phyloP scores from a whole-genome alignment of 1,139 yeast genomes.

The Saccharomycopsis crataegensis region DNA sequence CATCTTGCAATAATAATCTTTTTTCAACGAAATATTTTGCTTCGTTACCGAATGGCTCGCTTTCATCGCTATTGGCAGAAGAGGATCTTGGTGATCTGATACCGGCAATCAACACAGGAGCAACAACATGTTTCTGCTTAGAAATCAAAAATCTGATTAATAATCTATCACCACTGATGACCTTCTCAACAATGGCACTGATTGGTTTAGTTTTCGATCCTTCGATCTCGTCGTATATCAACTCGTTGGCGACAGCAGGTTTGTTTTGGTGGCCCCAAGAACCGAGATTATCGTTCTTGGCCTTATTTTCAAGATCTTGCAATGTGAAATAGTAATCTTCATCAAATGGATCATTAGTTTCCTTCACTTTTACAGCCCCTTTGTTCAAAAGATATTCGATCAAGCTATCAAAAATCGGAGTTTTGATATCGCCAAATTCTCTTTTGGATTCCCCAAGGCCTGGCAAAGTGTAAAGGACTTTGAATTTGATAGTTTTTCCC shows the following conservation, averaged over 20 bases:
- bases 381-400: slow-evolving; percentile 47
- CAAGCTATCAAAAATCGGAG: slow-evolving; percentile 59
- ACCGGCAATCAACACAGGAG: slow-evolving; percentile 67
- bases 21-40: slow-evolving; percentile 62
- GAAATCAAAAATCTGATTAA: slow-evolving; percentile 47
- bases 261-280: slow-evolving; percentile 38
- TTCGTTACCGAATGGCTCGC: slow-evolving; percentile 48
- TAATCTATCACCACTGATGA: slow-evolving; percentile 70
- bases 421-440: slow-evolving; percentile 65
- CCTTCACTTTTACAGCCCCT: slow-evolving; percentile 61
- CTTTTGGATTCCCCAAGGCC: slow-evolving; percentile 38
- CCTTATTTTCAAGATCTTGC: slow-evolving; percentile 40
- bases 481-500: slow-evolving; percentile 61
- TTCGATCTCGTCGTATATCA: slow-evolving; percentile 34
- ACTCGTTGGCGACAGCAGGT: slow-evolving; percentile 27
- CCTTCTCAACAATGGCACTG: slow-evolving; percentile 63
- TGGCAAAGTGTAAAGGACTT: slow-evolving; percentile 45
- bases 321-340: slow-evolving; percentile 33
- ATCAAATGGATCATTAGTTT: slow-evolving; percentile 34
- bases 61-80: slow-evolving; percentile 24
- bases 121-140: slow-evolving; percentile 37
- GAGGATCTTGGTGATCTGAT: slow-evolving; percentile 60
- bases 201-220: slow-evolving; percentile 37
- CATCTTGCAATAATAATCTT: slow-evolving; percentile 58
- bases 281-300: slow-evolving; percentile 44